Evolutionary conservation across 164 flowering plant species (phyloP).

Genomic region (Pachysandra terminalis): DNA sequence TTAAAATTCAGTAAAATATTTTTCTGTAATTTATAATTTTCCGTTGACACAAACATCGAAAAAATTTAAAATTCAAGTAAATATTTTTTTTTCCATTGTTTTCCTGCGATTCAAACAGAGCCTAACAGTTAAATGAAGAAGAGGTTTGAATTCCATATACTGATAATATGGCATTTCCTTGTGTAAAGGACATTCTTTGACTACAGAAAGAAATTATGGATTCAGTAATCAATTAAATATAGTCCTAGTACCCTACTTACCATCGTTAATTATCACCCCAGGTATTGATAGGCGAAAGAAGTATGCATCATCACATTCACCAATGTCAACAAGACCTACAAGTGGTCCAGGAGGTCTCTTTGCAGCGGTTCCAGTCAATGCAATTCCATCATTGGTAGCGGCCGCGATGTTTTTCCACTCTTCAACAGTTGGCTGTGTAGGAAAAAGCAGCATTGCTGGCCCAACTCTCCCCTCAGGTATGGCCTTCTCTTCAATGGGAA

Average conservation of each 20-base stretch:
- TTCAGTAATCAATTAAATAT: no score
- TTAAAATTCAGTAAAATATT: no score
- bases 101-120: no score
- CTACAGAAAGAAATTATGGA: background rate
- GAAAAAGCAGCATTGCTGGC: slow-evolving; percentile 47
- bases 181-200: background rate
- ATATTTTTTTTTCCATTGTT: no score
- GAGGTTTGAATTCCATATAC: no score
- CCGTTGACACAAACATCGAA: no score
- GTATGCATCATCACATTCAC: slow-evolving; percentile 56
- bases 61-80: no score
- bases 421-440: slow-evolving; percentile 38
- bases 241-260: slow-evolving; percentile 35
- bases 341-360: slow-evolving; percentile 47
- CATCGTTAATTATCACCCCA: slow-evolving; percentile 62
- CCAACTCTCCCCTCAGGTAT: slow-evolving; percentile 15
- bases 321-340: slow-evolving; percentile 62
- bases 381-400: slow-evolving; percentile 40
- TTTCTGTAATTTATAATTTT: no score
- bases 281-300: slow-evolving; percentile 70
- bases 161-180: no score
- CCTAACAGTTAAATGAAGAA: no score
- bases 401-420: slow-evolving; percentile 40
- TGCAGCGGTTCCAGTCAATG: slow-evolving; percentile 61
- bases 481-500: slow-evolving; percentile 8